These are phyloP conservation scores for Canavalia gladiata DNA, from an alignment of 306 rosid genomes.

Conservation along the genomic window DNA sequence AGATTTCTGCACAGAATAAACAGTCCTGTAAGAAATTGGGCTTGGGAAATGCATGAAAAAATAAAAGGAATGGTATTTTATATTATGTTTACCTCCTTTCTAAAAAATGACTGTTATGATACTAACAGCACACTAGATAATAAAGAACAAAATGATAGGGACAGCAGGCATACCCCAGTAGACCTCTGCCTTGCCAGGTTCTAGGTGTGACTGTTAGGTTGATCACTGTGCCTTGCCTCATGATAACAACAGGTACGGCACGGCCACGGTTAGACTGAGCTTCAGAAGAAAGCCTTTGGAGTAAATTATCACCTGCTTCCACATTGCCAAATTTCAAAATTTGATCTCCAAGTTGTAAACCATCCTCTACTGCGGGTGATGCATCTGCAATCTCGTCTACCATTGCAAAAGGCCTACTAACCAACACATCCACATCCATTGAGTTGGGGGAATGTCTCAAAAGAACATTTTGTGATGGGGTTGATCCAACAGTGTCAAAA, in stretches of 20 bases:
- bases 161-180: constrained; percentile 78
- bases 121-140: constrained; percentile 33
- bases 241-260: constrained; percentile 64
- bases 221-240: constrained; percentile 79
- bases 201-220: constrained; percentile 83
- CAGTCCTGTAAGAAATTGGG: constrained; percentile 6
- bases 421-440: constrained; percentile 69
- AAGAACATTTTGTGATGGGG: constrained; percentile 55
- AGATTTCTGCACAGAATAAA: constrained; percentile 33
- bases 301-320: constrained; percentile 82
- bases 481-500: constrained; percentile 51
- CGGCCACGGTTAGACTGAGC: constrained; percentile 67
- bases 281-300: constrained; percentile 79
- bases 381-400: constrained; percentile 89
- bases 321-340: constrained; percentile 85
- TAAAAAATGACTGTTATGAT: constrained; percentile 32
- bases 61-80: constrained; percentile 11
- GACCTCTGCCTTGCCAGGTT: constrained; percentile 94
- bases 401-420: constrained; percentile 81
- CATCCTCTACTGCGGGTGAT: constrained; percentile 94
- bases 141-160: constrained; percentile 34
- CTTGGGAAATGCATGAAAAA: constrained; percentile 10
- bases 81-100: constrained; percentile 9
- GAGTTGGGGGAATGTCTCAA: constrained; percentile 52
- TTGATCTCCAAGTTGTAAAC: constrained; percentile 93